Conservation (phyloP, 805 yeast species). For the Kockiozyma suomiensis region DNA sequence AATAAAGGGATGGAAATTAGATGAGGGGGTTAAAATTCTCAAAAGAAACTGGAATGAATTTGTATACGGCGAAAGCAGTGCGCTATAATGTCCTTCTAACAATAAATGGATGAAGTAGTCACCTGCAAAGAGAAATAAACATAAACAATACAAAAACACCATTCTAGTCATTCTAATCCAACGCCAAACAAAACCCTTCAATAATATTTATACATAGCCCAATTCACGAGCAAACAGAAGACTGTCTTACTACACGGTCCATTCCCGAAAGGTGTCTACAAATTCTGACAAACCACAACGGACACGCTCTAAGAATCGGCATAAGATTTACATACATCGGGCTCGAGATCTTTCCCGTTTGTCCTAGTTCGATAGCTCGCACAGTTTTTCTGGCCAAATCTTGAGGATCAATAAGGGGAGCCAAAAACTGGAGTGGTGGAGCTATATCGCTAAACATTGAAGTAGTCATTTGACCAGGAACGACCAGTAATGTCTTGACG, state of each 20-base stretch:
- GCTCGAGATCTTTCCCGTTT: conserved; percentile 65
- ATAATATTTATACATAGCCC: too few species aligned
- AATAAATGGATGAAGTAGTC: too few species aligned
- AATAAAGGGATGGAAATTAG: conserved; percentile 30
- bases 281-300: conserved; percentile 66
- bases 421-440: conserved; percentile 74
- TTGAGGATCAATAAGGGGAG: conserved; percentile 77
- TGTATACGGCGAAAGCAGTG: conserved; percentile 11
- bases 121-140: neutral
- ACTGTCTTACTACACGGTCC: conserved; percentile 49
- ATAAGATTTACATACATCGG: conserved; percentile 78
- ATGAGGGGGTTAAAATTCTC: conserved; percentile 25
- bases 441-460: conserved; percentile 68
- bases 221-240: neutral
- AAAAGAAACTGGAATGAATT: conserved; percentile 21
- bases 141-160: neutral
- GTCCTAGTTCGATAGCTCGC: conserved; percentile 59
- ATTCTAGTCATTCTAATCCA: neutral
- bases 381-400: conserved; percentile 65
- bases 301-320: conserved; percentile 70
- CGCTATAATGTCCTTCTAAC: neutral
- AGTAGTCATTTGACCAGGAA: conserved; percentile 85
- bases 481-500: conserved; percentile 71
- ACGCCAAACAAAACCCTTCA: too few species aligned
- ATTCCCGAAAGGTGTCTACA: conserved; percentile 66